Base-by-base conservation (phyloP, 2,329 filamentous ascomycete genomes). In the Ophiognomonia clavigignenti-juglandacearum region DNA sequence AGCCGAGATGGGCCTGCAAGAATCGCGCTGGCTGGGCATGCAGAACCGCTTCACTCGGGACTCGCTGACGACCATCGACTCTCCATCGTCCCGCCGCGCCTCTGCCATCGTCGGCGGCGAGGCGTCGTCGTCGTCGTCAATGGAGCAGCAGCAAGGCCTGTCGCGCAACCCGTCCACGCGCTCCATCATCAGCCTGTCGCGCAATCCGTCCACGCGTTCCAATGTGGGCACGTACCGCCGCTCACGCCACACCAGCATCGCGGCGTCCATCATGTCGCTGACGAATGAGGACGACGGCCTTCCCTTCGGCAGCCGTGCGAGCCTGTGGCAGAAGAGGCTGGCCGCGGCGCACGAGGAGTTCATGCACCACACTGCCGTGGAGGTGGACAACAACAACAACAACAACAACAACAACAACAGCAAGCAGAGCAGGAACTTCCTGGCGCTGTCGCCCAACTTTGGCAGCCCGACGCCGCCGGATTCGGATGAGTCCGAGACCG, bases 1-100 rank as follows among this genome's bases (percentile, higher is more conserved):
- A 57, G 68, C 66, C 51, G 82, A 85, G 60, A 79, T 85, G 72
- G 77, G 74, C 1, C 61, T 71, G 53, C 76, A 85, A 57, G 78
- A 82, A 57, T 70, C 69, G 45, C 73, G 76, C 53, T 85, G 81
- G 82, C 72, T 76, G 47, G 65, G 73, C 41, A 72, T 83, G 64
- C 77, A 78, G 47, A 64, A 72, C 22, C 71, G 74, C 31, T 59
- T 82, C 34, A 64, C 67, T 43, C 71, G 72, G 47, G 70, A 75
- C 54, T 80, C 77, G 6, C 57, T 74, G 34, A 77, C 73, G 2
- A 75, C 71, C 7, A 57, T 74, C 39, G 60, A 59, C 43, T 69
- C 68, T 1, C 59, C 63, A 0, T 57, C 59, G 36, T 70, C 69
- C 7, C 64, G 61, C 4, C 61, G 60, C 6, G 38, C 38, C 32